Evolutionary conservation across 352 stramenopile species (phyloP), one percentile per base, ranked within the genome.

Genomic region (Phytophthora aleatoria): DNA sequence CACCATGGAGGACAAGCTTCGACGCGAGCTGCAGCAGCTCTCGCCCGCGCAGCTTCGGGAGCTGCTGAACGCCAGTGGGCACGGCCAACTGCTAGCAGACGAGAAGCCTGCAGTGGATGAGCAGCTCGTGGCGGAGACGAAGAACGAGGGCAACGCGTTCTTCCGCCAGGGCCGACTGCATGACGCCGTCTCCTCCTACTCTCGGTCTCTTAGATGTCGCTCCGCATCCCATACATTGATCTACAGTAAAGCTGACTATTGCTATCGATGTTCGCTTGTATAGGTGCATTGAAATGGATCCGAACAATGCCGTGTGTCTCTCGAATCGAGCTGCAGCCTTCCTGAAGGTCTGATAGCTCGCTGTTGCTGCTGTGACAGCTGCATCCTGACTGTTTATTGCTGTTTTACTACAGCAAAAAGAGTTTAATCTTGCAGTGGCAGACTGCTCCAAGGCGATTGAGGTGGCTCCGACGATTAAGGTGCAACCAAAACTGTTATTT

Each of bases 281-380:
- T 43, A 88, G 78, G n/a, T 88, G 77, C 43, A 73, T 90, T 59
- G 67, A 72, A n/a, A 52, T 81, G 16, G 74, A 84, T 28, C 52
- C 64, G 9, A 52, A 13, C 11, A 77, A 84, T 30, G 72, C 76
- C 15, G 47, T 83, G 48, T 77, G 71, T 10, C 71, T 81, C n/a
- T 89, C 81, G n/a, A 92, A 92, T 54, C 73, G 83, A 61, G 83
- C 83, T 33, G 81, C 81, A 24, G 79, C 78, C 7, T 76, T 81
- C 35, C 60, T 92, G 13, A 89, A 92, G 69, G 83, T 87, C 3
- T 35, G 10, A n/a, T n/a, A 16, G 35, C 5, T 33, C 15, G 27
- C 36, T 50, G 13, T 28, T 43, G 28, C 20, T 50, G 26, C 24
- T 16, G 1, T 59, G 27, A 48, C 2, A 48, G 1, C 15, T 28